Conservation (phyloP, 164 flowering plant genomes). For the Echeveria elegans region DNA sequence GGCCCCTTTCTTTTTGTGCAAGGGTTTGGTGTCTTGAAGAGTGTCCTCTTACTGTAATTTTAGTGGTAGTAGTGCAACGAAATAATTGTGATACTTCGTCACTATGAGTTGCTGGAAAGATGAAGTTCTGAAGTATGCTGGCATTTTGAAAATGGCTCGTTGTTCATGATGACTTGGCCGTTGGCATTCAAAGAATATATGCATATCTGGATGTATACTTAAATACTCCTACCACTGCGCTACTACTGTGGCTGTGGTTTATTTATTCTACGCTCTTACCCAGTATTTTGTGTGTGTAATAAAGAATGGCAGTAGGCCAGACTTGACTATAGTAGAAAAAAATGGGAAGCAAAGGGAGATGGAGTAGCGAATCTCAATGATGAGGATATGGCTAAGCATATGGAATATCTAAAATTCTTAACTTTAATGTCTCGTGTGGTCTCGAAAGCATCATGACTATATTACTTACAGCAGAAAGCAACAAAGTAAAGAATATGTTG, state of each 20-base stretch:
- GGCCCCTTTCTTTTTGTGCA: not conserved
- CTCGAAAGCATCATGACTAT: not conserved
- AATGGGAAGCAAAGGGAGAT: too few relatives aligned
- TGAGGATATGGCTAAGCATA: slow-evolving; percentile 2
- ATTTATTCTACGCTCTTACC: not conserved
- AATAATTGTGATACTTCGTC: not conserved
- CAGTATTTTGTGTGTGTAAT: not conserved
- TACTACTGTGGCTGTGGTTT: not conserved
- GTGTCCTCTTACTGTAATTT: not conserved
- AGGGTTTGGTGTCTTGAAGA: not conserved
- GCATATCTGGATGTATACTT: too few relatives aligned
- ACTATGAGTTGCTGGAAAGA: not conserved
- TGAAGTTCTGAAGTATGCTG: not conserved
- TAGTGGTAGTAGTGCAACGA: not conserved
- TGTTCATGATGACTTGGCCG: not conserved
- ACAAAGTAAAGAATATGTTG: not conserved
- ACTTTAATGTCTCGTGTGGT: not conserved
- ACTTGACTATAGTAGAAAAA: not conserved
- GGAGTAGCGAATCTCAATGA: slow-evolving; percentile 1
- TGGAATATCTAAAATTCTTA: not conserved
- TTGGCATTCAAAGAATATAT: not conserved
- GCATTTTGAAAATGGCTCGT: not conserved
- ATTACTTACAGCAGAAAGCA: too few relatives aligned
- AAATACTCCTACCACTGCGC: too few relatives aligned
- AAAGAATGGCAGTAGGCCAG: too few relatives aligned